Evolutionary conservation across 2,329 filamentous ascomycete genomes (phyloP).

Genomic region (Cadophora gregata): DNA sequence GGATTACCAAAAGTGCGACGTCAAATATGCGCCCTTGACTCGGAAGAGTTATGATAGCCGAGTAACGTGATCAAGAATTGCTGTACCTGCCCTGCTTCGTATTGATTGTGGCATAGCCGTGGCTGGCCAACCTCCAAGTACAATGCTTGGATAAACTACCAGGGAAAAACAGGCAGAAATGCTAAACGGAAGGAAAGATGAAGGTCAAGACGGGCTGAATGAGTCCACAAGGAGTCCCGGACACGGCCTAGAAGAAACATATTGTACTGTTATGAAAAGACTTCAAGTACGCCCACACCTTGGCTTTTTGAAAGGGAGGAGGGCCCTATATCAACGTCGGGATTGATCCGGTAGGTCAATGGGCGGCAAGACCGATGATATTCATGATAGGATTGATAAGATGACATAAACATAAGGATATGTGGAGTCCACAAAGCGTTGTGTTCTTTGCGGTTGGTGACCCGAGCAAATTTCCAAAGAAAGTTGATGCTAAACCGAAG

Average conservation of each 20-base stretch:
- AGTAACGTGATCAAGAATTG: neutral
- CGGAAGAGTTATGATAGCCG: neutral
- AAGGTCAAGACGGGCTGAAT: neutral
- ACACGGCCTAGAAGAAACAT: neutral
- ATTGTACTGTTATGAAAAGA: neutral
- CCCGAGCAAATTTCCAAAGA: neutral
- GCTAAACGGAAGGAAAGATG: neutral
- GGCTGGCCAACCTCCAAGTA: neutral
- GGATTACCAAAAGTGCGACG: neutral
- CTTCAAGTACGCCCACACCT: constrained; percentile 8
- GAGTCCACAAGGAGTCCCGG: no score
- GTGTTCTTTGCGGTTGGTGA: neutral
- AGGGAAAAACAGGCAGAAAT: neutral
- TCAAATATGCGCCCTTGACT: neutral
- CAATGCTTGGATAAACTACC: neutral
- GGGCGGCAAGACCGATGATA: neutral
- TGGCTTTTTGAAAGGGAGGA: neutral
- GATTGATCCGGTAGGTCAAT: neutral
- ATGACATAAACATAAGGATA: constrained; percentile 5
- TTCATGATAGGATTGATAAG: neutral
- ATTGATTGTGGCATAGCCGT: neutral
- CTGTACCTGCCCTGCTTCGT: neutral
- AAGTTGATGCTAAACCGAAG: neutral
- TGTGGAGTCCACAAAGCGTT: neutral
- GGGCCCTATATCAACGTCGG: neutral